A percentile compares a stretch with the other conserved stretches of the same genome.
Conservation (phyloP, 345 rosid genomes). For the Gossypioides kirkii region DNA sequence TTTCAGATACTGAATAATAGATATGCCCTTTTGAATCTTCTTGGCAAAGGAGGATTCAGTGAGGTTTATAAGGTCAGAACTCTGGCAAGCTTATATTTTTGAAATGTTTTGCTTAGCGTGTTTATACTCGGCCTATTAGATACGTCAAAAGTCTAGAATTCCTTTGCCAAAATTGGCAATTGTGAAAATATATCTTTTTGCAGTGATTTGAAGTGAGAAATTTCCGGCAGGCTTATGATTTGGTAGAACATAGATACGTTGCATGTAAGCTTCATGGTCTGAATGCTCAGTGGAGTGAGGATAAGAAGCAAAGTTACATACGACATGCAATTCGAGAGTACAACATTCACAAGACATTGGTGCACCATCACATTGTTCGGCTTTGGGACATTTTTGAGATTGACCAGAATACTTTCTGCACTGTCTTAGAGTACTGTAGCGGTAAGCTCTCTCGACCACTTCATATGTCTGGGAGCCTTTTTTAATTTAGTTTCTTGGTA, state of each 20-base stretch:
- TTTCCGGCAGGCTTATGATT: slow-evolving; percentile 96
- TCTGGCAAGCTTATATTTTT: slow-evolving; percentile 13
- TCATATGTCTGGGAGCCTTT: background rate
- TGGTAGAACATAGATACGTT: slow-evolving; percentile 92
- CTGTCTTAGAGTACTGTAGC: slow-evolving; percentile 90
- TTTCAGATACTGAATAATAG: slow-evolving; percentile 83
- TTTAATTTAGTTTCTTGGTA: background rate
- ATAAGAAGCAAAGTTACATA: slow-evolving; percentile 93
- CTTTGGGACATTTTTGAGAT: slow-evolving; percentile 99
- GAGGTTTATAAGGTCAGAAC: slow-evolving; percentile 97
- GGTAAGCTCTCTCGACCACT: slow-evolving; percentile 40
- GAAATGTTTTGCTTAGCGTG: slow-evolving; percentile 10
- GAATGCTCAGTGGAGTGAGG: slow-evolving; percentile 99
- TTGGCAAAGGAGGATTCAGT: slow-evolving; percentile 99
- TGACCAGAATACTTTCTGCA: slow-evolving; percentile 93
- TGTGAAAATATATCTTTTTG: slow-evolving; percentile 46
- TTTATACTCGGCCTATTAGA: slow-evolving; percentile 9
- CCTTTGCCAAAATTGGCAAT: slow-evolving; percentile 53
- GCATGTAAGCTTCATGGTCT: slow-evolving; percentile 98
- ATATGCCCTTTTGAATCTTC: slow-evolving; percentile 91
- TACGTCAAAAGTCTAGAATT: slow-evolving; percentile 19
- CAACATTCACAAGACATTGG: slow-evolving; percentile 92
- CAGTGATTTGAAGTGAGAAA: slow-evolving; percentile 61
- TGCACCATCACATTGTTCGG: slow-evolving; percentile 94
- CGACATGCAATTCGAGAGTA: slow-evolving; percentile 94